These are phyloP conservation scores for Galeopsis tetrahit DNA, from an alignment of 257 asterid genomes.

Conservation along the genomic window DNA sequence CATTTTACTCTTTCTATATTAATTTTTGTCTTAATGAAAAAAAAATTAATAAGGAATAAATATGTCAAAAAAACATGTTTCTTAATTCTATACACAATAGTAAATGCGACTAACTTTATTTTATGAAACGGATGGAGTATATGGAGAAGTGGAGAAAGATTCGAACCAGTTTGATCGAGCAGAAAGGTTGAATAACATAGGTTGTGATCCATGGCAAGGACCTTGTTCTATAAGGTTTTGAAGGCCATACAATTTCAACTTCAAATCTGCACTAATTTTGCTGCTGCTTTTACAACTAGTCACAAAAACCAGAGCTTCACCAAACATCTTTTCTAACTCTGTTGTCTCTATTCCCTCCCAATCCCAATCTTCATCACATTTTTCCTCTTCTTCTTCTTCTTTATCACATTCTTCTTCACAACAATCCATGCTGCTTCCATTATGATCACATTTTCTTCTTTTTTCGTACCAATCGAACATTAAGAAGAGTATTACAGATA, in stretches of 20 bases:
- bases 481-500: conserved; percentile 30
- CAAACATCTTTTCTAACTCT: conserved; percentile 65
- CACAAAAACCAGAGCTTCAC: conserved; percentile 61
- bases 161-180: conserved; percentile 47
- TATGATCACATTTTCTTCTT: background rate
- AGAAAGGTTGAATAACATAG: conserved; percentile 58
- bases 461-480: conserved; percentile 13
- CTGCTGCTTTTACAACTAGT: conserved; percentile 42
- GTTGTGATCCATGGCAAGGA: conserved; percentile 58
- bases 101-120: no score
- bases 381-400: conserved; percentile 30
- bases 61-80: no score
- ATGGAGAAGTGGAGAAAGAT: no score
- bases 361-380: conserved; percentile 39
- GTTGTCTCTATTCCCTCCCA: conserved; percentile 86
- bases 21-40: no score
- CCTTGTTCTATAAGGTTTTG: conserved; percentile 67
- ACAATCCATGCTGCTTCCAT: background rate
- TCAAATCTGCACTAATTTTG: conserved; percentile 44
- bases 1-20: no score
- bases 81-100: no score
- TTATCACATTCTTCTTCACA: background rate
- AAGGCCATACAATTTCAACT: conserved; percentile 56
- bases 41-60: no score
- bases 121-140: no score